These are phyloP conservation scores for Neurospora tetrasperma DNA, from an alignment of 495 filamentous ascomycete genomes.

Conservation along the genomic window DNA sequence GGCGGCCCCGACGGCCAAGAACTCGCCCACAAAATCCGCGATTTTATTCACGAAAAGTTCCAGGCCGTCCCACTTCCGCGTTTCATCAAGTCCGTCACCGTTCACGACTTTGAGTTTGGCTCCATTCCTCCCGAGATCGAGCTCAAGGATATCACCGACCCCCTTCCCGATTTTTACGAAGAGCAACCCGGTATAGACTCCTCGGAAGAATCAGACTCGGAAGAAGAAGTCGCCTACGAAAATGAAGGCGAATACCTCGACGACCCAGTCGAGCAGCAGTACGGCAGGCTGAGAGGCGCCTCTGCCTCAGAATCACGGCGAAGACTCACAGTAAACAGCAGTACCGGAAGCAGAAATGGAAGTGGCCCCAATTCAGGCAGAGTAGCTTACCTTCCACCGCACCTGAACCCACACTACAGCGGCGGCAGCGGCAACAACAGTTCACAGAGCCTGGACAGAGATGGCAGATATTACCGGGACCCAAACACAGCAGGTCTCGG, in stretches of 20 bases:
- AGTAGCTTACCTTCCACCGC: conserved; percentile 18
- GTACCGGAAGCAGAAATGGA: conserved; percentile 7
- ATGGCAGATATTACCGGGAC: neutral
- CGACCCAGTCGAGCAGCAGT: conserved; percentile 24
- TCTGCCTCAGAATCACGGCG: conserved; percentile 13
- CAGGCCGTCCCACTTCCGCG: conserved; percentile 82
- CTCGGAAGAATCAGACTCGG: conserved; percentile 23
- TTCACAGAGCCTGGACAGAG: neutral
- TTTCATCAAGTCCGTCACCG: conserved; percentile 92
- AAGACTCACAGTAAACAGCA: conserved; percentile 19
- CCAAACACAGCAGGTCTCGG: conserved; percentile 6
- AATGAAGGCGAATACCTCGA: conserved; percentile 24
- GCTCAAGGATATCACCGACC: conserved; percentile 93
- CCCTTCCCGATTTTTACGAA: conserved; percentile 93
- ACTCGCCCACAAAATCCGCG: conserved; percentile 75
- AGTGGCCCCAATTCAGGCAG: neutral
- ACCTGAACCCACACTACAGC: conserved; percentile 19
- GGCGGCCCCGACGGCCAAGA: conserved; percentile 73
- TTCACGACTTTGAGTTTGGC: conserved; percentile 91
- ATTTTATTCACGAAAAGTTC: conserved; percentile 92
- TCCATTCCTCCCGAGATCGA: conserved; percentile 71
- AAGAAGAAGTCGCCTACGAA: conserved; percentile 28
- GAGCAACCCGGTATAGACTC: conserved; percentile 49
- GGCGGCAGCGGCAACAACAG: neutral
- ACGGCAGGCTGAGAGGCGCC: neutral